Evolutionary conservation across 257 asterid genomes (phyloP).

Genomic region (Coffea eugenioides): DNA sequence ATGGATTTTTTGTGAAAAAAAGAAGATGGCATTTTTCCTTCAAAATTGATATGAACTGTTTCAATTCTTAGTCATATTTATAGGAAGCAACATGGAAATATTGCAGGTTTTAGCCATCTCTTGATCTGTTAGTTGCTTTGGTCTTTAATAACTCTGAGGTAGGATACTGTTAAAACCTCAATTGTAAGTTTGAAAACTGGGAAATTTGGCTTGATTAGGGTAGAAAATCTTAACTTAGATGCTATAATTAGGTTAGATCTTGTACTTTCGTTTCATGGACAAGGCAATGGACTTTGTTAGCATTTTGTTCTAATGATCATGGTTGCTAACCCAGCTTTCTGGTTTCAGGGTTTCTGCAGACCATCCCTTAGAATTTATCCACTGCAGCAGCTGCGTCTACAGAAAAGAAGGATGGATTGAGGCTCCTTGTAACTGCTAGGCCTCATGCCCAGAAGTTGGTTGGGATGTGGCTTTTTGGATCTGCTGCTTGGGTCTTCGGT

Average conservation of each 20-base stretch:
- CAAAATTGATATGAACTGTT: not conserved
- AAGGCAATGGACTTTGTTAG: not conserved
- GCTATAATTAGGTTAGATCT: not conserved
- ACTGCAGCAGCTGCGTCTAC: constrained; percentile 48
- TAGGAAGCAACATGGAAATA: not conserved
- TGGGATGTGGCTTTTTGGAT: constrained; percentile 87
- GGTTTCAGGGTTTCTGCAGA: constrained; percentile 45
- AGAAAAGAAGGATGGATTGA: constrained; percentile 45
- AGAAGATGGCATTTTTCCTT: not conserved
- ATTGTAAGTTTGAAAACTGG: not conserved
- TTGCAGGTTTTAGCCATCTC: not conserved
- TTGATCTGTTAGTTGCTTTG: not conserved
- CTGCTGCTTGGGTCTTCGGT: constrained; percentile 95
- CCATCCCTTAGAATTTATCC: constrained; percentile 47
- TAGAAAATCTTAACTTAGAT: not conserved
- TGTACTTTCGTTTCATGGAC: not conserved
- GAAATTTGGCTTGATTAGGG: not conserved
- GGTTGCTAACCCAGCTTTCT: not conserved
- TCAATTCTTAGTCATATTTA: not conserved
- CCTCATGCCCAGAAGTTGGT: constrained; percentile 79
- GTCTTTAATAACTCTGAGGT: not conserved
- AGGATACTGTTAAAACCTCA: not conserved
- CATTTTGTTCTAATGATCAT: not conserved
- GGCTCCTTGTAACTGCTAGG: constrained; percentile 79
- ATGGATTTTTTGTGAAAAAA: not conserved